Percentiles rank a stretch among this genome's conserved stretches.
These are phyloP conservation scores for Guadua angustifolia DNA, from an alignment of 176 grass and related monocot species.

Conservation along the genomic window DNA sequence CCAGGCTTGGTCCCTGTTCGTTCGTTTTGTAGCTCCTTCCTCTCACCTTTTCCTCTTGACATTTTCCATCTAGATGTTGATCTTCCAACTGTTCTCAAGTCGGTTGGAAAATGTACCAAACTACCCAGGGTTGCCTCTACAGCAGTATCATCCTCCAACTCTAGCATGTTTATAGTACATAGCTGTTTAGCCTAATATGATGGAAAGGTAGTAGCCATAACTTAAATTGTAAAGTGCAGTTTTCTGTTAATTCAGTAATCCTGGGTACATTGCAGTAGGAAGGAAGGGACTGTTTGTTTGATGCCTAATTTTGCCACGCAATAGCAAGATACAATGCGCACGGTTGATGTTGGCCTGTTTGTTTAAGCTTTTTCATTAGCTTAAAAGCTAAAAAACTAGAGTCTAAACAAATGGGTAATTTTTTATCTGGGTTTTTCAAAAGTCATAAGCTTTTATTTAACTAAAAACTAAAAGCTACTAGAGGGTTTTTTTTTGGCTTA, in stretches of 20 bases:
- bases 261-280: neutral
- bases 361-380: no score
- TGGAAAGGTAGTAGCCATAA: slow-evolving; percentile 19
- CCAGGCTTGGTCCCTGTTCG: slow-evolving; percentile 48
- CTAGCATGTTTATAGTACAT: slow-evolving; percentile 49
- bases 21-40: slow-evolving; percentile 49
- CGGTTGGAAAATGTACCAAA: slow-evolving; percentile 37
- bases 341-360: no score
- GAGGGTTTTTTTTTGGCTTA: no score
- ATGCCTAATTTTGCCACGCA: neutral
- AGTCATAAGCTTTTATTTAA: no score
- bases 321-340: neutral
- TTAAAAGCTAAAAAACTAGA: no score
- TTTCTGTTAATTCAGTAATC: neutral
- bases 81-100: slow-evolving; percentile 28
- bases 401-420: no score
- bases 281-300: neutral
- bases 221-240: neutral
- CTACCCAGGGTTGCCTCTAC: slow-evolving; percentile 36
- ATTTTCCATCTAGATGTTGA: slow-evolving; percentile 36
- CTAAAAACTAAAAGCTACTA: no score
- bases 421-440: no score
- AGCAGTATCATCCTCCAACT: neutral
- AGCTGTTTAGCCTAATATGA: slow-evolving; percentile 33
- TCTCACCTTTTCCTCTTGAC: neutral